A percentile compares a stretch with the other conserved stretches of the same genome.
Conservation (phyloP, 2,329 filamentous ascomycete species). For the Botryotinia calthae region DNA sequence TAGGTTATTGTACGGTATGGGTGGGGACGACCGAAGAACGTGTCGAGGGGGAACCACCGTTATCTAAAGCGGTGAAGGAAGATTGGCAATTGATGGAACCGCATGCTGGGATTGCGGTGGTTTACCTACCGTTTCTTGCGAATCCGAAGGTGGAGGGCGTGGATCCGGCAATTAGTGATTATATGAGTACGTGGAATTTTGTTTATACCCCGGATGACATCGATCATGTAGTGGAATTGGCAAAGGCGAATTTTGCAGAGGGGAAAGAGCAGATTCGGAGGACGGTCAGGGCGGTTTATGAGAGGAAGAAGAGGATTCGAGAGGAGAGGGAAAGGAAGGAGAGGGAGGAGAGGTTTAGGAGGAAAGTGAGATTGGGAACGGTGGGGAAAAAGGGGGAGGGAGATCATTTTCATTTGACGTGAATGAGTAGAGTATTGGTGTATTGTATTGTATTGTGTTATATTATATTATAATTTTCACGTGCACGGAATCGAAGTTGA, state of each 20-base stretch:
- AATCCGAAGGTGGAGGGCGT: slow-evolving; percentile 78
- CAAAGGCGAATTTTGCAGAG: slow-evolving; percentile 82
- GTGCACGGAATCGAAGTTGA: not conserved
- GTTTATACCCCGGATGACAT: slow-evolving; percentile 90
- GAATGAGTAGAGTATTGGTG: not conserved
- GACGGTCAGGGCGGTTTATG: slow-evolving; percentile 84
- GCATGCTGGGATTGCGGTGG: slow-evolving; percentile 79
- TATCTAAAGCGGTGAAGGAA: slow-evolving; percentile 51
- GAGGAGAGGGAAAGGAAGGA: slow-evolving; percentile 50
- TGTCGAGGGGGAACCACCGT: slow-evolving; percentile 43
- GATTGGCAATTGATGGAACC: slow-evolving; percentile 70
- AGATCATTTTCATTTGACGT: slow-evolving; percentile 42
- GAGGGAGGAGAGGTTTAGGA: slow-evolving; percentile 45
- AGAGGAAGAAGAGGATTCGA: slow-evolving; percentile 75
- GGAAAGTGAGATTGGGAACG: slow-evolving; percentile 49
- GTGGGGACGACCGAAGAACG: slow-evolving; percentile 80
- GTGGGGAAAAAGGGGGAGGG: slow-evolving; percentile 58
- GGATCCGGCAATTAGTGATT: slow-evolving; percentile 80
- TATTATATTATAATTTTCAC: not conserved
- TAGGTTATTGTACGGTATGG: slow-evolving; percentile 95
- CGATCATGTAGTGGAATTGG: slow-evolving; percentile 77
- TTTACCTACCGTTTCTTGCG: slow-evolving; percentile 86
- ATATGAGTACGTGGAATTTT: slow-evolving; percentile 97
- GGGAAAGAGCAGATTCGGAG: slow-evolving; percentile 74
- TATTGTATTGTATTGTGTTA: too few species aligned